Percentiles rank a stretch among this genome's conserved stretches.
phyloP scores from a whole-genome alignment of 2,329 filamentous ascomycete genomes.

The Chalara sp. region DNA sequence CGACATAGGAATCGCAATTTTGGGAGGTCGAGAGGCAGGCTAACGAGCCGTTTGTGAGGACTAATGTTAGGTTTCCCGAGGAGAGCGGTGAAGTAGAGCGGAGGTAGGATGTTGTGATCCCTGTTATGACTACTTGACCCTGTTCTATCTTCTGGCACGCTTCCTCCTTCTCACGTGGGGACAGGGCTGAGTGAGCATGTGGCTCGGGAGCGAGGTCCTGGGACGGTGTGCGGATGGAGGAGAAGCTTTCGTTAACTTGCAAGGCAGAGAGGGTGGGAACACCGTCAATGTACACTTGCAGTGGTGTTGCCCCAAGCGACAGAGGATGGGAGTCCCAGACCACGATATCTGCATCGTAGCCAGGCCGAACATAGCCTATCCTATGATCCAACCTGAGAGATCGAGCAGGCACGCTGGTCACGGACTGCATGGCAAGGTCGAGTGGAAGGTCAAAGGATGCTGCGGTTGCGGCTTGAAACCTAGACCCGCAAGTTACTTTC shows the following conservation, averaged over 20 bases:
- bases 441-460: constrained; percentile 36
- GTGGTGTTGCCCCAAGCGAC: constrained; percentile 36
- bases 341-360: constrained; percentile 44
- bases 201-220: constrained; percentile 8
- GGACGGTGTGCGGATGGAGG: constrained; percentile 5
- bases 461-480: constrained; percentile 33
- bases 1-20: constrained; percentile 24
- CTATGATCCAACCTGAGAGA: constrained; percentile 36
- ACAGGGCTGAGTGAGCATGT: constrained; percentile 10
- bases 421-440: constrained; percentile 34
- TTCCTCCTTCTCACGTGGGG: constrained; percentile 16
- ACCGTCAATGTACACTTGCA: constrained; percentile 43
- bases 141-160: constrained; percentile 19
- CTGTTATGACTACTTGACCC: constrained; percentile 30
- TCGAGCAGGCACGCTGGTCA: constrained; percentile 39
- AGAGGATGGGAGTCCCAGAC: constrained; percentile 43
- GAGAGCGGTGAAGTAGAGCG: constrained; percentile 4
- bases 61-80: constrained; percentile 28
- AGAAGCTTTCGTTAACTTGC: constrained; percentile 25
- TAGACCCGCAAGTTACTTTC: constrained; percentile 5
- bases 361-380: constrained; percentile 36
- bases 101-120: constrained; percentile 31
- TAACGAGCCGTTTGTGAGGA: constrained; percentile 34
- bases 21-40: constrained; percentile 30
- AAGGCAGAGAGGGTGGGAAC: constrained; percentile 28